phyloP scores from a whole-genome alignment of 805 yeast genomes.

The Yarrowia hollandica region DNA sequence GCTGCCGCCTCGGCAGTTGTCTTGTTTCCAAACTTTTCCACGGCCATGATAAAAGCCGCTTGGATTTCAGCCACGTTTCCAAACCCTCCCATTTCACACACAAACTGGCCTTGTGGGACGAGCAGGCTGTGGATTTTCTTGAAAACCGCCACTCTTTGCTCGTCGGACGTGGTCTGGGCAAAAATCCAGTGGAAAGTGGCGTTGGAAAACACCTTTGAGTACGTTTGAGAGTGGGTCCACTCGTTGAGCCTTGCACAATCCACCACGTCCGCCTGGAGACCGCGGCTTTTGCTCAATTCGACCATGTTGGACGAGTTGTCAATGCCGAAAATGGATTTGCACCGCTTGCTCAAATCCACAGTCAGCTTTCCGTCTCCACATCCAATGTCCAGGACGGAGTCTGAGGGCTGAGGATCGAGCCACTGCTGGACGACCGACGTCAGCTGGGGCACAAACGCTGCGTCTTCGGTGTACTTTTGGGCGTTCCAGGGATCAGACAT shows the following conservation, averaged over 20 bases:
- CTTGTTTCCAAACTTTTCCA: conserved; percentile 25
- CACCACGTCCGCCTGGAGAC: conserved; percentile 17
- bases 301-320: conserved; percentile 14
- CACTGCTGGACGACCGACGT: conserved; percentile 23
- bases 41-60: conserved; percentile 32
- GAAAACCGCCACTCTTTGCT: conserved; percentile 32
- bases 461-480: conserved; percentile 18
- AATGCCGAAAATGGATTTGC: background rate
- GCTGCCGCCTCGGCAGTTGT: conserved; percentile 29
- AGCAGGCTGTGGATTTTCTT: conserved; percentile 32
- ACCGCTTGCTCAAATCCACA: conserved; percentile 41
- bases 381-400: conserved; percentile 46
- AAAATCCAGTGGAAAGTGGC: conserved; percentile 38
- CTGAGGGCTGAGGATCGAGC: conserved; percentile 37
- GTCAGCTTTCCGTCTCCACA: conserved; percentile 50
- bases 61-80: conserved; percentile 37
- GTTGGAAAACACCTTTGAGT: conserved; percentile 36
- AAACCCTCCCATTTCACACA: conserved; percentile 36
- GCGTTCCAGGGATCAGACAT: conserved; percentile 26
- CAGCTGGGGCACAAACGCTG: conserved; percentile 27
- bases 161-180: conserved; percentile 14
- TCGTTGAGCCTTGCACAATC: conserved; percentile 9
- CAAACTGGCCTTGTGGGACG: conserved; percentile 34
- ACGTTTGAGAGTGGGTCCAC: conserved; percentile 12
- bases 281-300: background rate